These are phyloP conservation scores for Ziziphus jujuba DNA, from an alignment of 306 rosid species.

Conservation along the genomic window DNA sequence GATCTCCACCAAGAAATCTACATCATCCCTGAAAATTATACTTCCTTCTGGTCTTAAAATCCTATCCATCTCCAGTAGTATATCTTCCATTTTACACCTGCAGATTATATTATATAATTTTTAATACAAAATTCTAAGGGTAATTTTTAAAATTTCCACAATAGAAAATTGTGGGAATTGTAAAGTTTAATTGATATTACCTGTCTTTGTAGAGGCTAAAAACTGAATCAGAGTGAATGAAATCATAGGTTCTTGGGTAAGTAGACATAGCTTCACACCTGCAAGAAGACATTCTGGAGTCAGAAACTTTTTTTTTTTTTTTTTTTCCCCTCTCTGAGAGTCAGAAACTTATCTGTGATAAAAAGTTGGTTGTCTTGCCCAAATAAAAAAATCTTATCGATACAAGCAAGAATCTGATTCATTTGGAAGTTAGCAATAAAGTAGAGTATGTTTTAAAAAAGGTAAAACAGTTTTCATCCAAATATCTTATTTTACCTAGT, in stretches of 20 bases:
- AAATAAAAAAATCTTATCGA: not conserved
- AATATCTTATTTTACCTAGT: too few relatives aligned
- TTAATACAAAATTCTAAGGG: not conserved
- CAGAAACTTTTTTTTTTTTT: not conserved
- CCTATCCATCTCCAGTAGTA: constrained; percentile 87
- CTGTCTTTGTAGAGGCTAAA: constrained; percentile 75
- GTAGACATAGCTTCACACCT: constrained; percentile 99
- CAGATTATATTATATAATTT: constrained; percentile 8
- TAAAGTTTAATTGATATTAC: constrained; percentile 28
- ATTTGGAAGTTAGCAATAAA: not conserved
- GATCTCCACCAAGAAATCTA: constrained; percentile 61
- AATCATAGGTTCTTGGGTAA: constrained; percentile 91
- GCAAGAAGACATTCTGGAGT: constrained; percentile 13
- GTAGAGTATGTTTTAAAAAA: not conserved
- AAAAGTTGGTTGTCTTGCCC: too few relatives aligned
- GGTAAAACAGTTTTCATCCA: too few relatives aligned
- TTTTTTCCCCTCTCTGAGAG: too few relatives aligned
- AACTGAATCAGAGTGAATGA: constrained; percentile 83
- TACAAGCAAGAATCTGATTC: not conserved
- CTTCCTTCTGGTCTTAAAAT: constrained; percentile 76
- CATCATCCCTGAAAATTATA: constrained; percentile 74
- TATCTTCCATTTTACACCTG: constrained; percentile 77
- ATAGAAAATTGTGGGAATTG: not conserved
- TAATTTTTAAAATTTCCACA: not conserved
- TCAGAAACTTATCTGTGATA: too few relatives aligned